These are phyloP conservation scores for Wickerhamomyces ciferrii DNA, from an alignment of 805 yeast species.

Conservation along the genomic window DNA sequence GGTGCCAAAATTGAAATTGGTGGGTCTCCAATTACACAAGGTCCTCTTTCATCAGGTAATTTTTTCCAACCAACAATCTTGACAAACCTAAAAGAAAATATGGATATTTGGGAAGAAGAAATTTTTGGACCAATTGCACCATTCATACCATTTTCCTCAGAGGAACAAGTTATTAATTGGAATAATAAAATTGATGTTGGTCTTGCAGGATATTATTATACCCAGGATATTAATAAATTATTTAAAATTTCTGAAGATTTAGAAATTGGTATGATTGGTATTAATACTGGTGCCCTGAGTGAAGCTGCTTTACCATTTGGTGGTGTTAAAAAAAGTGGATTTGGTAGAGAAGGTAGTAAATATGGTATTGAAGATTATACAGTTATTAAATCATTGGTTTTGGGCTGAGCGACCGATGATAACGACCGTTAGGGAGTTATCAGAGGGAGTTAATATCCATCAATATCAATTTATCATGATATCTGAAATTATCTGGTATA, in stretches of 20 bases:
- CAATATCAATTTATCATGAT: too few species aligned
- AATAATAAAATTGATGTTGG: slow-evolving; percentile 73
- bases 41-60: slow-evolving; percentile 40
- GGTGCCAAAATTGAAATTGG: slow-evolving; percentile 66
- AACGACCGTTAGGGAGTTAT: too few species aligned
- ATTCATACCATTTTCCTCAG: slow-evolving; percentile 56
- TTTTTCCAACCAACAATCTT: slow-evolving; percentile 69
- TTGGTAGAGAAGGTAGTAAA: slow-evolving; percentile 76
- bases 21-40: slow-evolving; percentile 45
- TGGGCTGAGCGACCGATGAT: slow-evolving; percentile 34
- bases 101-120: slow-evolving; percentile 61
- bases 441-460: too few species aligned
- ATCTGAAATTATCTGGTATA: too few species aligned
- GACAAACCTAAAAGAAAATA: slow-evolving; percentile 50
- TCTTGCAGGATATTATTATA: slow-evolving; percentile 71
- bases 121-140: slow-evolving; percentile 83
- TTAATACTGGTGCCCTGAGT: slow-evolving; percentile 64
- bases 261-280: slow-evolving; percentile 79
- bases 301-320: slow-evolving; percentile 67
- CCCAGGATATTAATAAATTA: slow-evolving; percentile 47
- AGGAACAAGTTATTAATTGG: slow-evolving; percentile 52
- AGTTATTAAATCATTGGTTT: slow-evolving; percentile 57
- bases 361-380: slow-evolving; percentile 74
- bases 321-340: slow-evolving; percentile 74
- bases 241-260: slow-evolving; percentile 61